Evolutionary conservation across 495 filamentous ascomycete species (phyloP), one percentile per base, ranked within the genome.

Genomic region (Xylaria scruposa): DNA sequence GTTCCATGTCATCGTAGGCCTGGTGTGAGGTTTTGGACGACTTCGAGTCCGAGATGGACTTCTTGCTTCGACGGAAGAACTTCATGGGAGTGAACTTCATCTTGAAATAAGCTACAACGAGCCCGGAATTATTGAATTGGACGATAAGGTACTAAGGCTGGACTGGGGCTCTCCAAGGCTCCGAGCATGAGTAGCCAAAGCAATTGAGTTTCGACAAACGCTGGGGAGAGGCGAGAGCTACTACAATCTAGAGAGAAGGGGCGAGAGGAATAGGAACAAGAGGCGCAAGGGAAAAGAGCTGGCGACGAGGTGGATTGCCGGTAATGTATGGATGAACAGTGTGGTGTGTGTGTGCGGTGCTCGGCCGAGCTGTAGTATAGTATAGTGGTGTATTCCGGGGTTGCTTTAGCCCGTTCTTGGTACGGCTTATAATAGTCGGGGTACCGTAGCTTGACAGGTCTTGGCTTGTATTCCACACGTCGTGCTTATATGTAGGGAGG

Each of bases 31-130:
- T 67, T 9, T 72, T 74, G 42, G 72, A 36, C 42, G 65, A 19
- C 69, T 78, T 75, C n/a, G 67, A 59, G 44, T 74, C 72, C 19
- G 75, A 73, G 46, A 40, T 47, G 29, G 77, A 70, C 73, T 78
- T 78, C 70, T 75, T 77, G 67, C 77, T 79, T 36, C 77, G 77
- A 59, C 76, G 81, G 77, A 85, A 85, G 72, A 85, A 84, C 72
- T 80, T 82, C 82, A 82, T 83, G 10, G 70, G 38, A 29, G 68
- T 38, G 47, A 72, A 76, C 17, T 77, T 79, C 74, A 77, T 79
- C 33, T 42, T 71, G 71, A 65, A 19, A 24, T 19, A 40, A 54
- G 29, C 65, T 60, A 60, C 31, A 21, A 21, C 13, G 53, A 56
- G 53, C 53, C 13, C n/a, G n/a, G n/a, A n/a, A n/a, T n/a, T n/a